Evolutionary conservation across 2,329 filamentous ascomycete species (phyloP), one percentile per base, ranked within the genome.

Genomic region (Hysterium pulicare): DNA sequence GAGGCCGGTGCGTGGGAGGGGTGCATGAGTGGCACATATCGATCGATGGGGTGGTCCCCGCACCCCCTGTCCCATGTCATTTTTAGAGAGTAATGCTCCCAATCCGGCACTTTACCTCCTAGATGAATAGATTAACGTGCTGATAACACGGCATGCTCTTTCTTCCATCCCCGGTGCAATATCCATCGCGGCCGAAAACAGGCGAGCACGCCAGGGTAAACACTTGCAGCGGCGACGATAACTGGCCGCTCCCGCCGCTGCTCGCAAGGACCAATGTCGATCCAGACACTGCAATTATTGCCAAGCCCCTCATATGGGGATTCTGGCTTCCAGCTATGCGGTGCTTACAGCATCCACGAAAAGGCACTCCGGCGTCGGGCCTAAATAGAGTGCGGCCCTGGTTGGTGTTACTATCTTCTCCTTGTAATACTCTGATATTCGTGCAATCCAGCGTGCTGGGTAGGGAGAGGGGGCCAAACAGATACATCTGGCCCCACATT

Each of bases 181-280:
- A 47, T 41, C 45, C 39, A 41, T 16, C 51, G 49, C 49, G 44
- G 57, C 54, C 57, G 46, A 54, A 50, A 60, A 47, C 45, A 47
- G 35, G 53, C 51, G 52, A 53, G 41, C 40, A 40, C 40, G 46
- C 42, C 45, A 52, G 54, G 50, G 49, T 49, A 50, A 61, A 59
- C 54, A 62, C 62, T 59, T 63, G 64, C 61, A 66, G 63, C 62
- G 60, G 62, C 51, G 54, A 55, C 59, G 61, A 64, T 66, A 63
- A 64, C 53, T 64, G 58, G 57, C 59, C 64, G 62, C 58, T 53
- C 62, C 63, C 61, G 48, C 60, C 58, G 64, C 61, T 64, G 50
- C 53, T 56, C 52, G 58, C 56, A 49, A 53, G 52, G 57, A 55
- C 56, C 52, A 57, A 49, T 42, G 62, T 48, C 56, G 64, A 67